phyloP scores from a whole-genome alignment of 331 rosid species.

The Cydonia oblonga region DNA sequence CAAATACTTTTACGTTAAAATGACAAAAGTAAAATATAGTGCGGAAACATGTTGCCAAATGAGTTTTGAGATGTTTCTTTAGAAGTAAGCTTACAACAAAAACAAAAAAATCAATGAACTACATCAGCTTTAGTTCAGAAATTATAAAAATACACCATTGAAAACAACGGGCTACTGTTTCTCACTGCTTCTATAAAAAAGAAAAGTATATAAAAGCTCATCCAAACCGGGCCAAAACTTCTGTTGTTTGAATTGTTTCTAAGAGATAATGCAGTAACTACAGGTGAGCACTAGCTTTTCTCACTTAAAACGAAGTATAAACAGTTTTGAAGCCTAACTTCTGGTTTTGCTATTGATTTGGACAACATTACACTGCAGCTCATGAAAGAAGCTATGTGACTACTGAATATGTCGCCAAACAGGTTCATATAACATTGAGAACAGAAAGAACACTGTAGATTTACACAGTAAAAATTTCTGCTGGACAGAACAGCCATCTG shows the following conservation, averaged over 20 bases:
- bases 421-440: background rate
- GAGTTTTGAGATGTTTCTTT: background rate
- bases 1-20: background rate
- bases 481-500: background rate
- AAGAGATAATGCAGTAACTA: constrained; percentile 13
- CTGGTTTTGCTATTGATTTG: background rate
- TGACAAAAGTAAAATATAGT: background rate
- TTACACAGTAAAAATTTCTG: background rate
- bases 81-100: background rate
- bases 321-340: background rate
- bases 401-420: background rate
- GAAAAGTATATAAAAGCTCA: background rate
- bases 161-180: background rate
- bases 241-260: constrained; percentile 13
- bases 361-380: background rate
- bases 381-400: background rate
- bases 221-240: background rate
- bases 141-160: background rate
- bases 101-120: background rate
- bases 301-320: background rate
- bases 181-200: background rate
- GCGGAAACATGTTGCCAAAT: background rate
- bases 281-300: background rate
- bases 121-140: background rate
- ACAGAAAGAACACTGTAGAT: background rate